phyloP scores from a whole-genome alignment of 805 yeast genomes.

The Candida xyloterini region DNA sequence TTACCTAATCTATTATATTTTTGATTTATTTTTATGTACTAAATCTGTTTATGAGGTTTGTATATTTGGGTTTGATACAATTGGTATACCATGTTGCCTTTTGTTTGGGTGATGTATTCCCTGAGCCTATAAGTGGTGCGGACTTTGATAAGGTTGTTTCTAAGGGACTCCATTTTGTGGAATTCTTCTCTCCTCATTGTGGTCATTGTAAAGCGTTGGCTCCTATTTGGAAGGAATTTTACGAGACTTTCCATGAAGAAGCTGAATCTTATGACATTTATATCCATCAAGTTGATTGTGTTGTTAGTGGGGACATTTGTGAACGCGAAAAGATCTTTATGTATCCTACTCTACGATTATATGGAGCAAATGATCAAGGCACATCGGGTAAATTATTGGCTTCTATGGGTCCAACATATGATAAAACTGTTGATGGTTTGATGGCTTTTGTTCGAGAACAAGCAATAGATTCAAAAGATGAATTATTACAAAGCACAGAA shows the following conservation, averaged over 20 bases:
- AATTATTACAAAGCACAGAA: conserved; percentile 47
- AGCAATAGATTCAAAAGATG: conserved; percentile 39
- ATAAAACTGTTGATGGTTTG: conserved; percentile 48
- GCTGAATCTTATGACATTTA: conserved; percentile 47
- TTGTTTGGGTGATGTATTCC: conserved; percentile 31
- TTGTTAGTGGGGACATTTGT: conserved; percentile 84
- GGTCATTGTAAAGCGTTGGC: conserved; percentile 74
- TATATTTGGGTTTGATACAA: not conserved
- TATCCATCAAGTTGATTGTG: conserved; percentile 81
- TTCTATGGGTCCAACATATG: conserved; percentile 46
- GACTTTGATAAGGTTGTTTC: conserved; percentile 50
- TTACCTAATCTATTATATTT: not conserved
- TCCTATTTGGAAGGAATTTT: conserved; percentile 79
- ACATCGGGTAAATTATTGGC: conserved; percentile 35
- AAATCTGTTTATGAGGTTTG: conserved; percentile 5
- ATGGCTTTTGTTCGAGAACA: conserved; percentile 53
- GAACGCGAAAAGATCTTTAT: conserved; percentile 53
- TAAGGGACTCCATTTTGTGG: conserved; percentile 68
- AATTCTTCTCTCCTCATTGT: conserved; percentile 90
- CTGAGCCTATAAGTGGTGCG: conserved; percentile 47
- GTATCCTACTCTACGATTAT: conserved; percentile 74
- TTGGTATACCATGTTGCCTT: not conserved
- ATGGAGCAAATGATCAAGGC: conserved; percentile 51
- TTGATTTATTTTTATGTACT: not conserved
- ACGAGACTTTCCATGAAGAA: conserved; percentile 44